Evolutionary conservation across 352 stramenopile species (phyloP).

Genomic region (Phytopythium delawarense): DNA sequence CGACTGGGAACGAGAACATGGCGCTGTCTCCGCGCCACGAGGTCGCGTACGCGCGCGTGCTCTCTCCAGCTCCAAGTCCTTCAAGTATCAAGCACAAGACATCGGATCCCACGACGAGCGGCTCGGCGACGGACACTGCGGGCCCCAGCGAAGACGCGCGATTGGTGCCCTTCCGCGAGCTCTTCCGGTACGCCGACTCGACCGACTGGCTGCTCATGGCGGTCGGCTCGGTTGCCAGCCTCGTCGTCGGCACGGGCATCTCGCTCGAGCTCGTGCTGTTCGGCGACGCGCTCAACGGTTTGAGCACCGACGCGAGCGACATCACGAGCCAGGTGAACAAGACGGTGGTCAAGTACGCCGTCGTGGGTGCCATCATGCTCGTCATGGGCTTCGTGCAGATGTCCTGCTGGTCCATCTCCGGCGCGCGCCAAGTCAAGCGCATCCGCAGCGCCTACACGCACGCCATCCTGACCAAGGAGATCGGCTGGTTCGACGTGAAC

Average conservation of each 20-base stretch:
- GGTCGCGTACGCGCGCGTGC: neutral
- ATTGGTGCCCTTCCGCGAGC: constrained; percentile 5
- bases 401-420: constrained; percentile 18
- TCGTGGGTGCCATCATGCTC: constrained; percentile 6
- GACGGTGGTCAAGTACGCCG: neutral
- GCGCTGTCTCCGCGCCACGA: neutral
- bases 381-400: constrained; percentile 20
- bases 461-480: constrained; percentile 22
- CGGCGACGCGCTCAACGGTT: constrained; percentile 16
- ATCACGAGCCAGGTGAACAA: neutral
- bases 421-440: constrained; percentile 20
- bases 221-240: constrained; percentile 3
- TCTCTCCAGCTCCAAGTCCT: neutral
- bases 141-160: neutral
- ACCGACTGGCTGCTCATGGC: constrained; percentile 17
- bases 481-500: constrained; percentile 30
- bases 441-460: constrained; percentile 18
- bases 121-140: neutral
- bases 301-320: neutral
- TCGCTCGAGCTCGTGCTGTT: constrained; percentile 18
- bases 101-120: neutral
- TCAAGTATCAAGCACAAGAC: neutral
- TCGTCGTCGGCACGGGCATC: constrained; percentile 8
- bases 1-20: neutral
- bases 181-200: constrained; percentile 16